These are phyloP conservation scores for Polygonum maritimum DNA, from an alignment of 148 eudicot species.

Conservation along the genomic window DNA sequence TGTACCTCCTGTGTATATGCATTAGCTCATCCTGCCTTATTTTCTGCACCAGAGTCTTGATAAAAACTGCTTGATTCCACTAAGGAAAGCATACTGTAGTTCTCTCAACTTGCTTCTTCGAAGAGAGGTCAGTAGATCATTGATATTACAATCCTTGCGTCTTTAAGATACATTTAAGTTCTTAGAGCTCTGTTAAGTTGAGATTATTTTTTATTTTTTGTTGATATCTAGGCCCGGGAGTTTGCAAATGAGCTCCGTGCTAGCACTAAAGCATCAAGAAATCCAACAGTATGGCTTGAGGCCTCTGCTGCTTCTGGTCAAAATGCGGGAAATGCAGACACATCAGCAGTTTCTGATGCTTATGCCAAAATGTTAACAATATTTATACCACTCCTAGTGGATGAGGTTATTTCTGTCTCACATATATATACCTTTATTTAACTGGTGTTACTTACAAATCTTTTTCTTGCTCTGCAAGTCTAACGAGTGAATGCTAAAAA, in stretches of 20 bases:
- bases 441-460: not conserved
- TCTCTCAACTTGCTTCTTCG: slow-evolving; percentile 91
- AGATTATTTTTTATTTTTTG: not conserved
- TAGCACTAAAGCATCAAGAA: slow-evolving; percentile 80
- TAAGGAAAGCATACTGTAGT: slow-evolving; percentile 89
- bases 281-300: slow-evolving; percentile 85
- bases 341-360: slow-evolving; percentile 84
- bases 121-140: slow-evolving; percentile 58
- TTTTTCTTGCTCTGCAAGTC: slow-evolving; percentile 10
- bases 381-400: slow-evolving; percentile 88
- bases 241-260: slow-evolving; percentile 98
- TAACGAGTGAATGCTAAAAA: slow-evolving; percentile 17
- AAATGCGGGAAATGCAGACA: slow-evolving; percentile 61
- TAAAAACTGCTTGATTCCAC: slow-evolving; percentile 67
- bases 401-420: slow-evolving; percentile 50
- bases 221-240: slow-evolving; percentile 63
- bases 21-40: slow-evolving; percentile 1
- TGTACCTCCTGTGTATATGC: not conserved
- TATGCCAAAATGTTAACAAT: slow-evolving; percentile 93
- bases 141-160: not conserved
- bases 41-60: slow-evolving; percentile 65
- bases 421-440: not conserved
- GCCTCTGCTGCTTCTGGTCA: slow-evolving; percentile 67
- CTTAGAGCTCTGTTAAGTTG: not conserved
- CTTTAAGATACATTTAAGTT: not conserved